Conservation (phyloP, 495 filamentous ascomycete species). For the Penicillium ochrochloron region DNA sequence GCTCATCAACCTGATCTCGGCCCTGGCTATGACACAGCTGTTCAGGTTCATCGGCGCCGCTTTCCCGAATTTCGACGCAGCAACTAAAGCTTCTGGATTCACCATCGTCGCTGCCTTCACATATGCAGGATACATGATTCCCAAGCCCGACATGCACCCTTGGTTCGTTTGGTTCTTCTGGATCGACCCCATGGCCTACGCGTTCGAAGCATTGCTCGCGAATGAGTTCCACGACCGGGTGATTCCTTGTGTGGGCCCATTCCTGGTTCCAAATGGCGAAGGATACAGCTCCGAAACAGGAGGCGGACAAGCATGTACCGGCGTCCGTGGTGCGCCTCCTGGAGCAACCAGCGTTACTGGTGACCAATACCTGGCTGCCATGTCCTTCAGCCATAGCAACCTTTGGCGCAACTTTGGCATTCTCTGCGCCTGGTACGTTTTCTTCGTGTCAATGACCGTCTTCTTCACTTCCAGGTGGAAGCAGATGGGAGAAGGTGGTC, state of each 20-base stretch:
- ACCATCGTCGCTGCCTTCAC: constrained; percentile 49
- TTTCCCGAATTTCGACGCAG: constrained; percentile 50
- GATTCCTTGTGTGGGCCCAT: constrained; percentile 47
- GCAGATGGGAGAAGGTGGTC: constrained; percentile 22
- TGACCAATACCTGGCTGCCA: constrained; percentile 47
- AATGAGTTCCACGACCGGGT: constrained; percentile 64
- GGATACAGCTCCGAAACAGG: constrained; percentile 24
- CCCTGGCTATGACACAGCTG: constrained; percentile 45
- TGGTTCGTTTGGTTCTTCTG: constrained; percentile 77
- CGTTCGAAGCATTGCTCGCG: constrained; percentile 65
- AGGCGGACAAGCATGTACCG: constrained; percentile 45
- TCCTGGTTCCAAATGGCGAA: constrained; percentile 43
- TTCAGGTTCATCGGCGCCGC: constrained; percentile 51
- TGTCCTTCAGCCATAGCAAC: constrained; percentile 38
- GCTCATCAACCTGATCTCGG: constrained; percentile 38
- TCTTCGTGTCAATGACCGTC: constrained; percentile 38
- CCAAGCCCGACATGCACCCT: constrained; percentile 63
- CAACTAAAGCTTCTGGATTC: constrained; percentile 53
- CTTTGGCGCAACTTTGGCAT: constrained; percentile 49
- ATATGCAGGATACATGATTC: constrained; percentile 61
- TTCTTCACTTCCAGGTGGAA: constrained; percentile 36
- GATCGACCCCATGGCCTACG: constrained; percentile 72
- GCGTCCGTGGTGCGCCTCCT: constrained; percentile 49
- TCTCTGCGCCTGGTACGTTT: constrained; percentile 40
- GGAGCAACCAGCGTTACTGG: constrained; percentile 48